phyloP scores from a whole-genome alignment of 164 flowering plant genomes.

The Piper betle region DNA sequence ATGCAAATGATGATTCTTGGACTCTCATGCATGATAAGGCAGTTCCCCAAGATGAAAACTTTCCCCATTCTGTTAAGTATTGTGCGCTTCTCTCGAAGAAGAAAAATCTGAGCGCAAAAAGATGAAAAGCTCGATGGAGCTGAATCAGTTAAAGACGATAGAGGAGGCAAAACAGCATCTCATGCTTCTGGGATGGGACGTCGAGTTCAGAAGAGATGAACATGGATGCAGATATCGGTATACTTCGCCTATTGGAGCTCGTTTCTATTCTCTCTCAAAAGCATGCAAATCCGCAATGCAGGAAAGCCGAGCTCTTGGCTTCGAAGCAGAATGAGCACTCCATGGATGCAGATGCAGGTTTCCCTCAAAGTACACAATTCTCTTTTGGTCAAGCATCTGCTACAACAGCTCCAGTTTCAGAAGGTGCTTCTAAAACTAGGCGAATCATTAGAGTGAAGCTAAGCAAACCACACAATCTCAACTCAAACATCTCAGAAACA shows the following conservation, averaged over 20 bases:
- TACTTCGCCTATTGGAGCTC: not conserved
- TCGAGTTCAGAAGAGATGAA: not conserved
- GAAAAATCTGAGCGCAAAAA: not conserved
- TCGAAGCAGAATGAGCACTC: not conserved
- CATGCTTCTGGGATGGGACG: not conserved
- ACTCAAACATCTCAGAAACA: no score
- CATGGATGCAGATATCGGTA: not conserved
- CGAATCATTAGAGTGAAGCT: no score
- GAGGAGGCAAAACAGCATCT: not conserved
- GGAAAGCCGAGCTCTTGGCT: not conserved
- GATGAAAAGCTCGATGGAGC: not conserved
- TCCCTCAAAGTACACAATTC: no score
- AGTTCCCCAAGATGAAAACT: not conserved
- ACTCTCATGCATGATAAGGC: not conserved
- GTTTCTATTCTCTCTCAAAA: not conserved
- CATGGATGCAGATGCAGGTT: not conserved
- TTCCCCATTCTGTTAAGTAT: not conserved
- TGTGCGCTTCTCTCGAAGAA: not conserved
- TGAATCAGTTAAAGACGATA: not conserved
- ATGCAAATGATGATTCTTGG: not conserved
- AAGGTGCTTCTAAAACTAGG: no score
- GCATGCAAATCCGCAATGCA: not conserved
- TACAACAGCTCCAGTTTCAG: no score
- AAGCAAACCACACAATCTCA: no score
- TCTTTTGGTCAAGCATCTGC: no score